Evolutionary conservation across 2,329 filamentous ascomycete species (phyloP).

Genomic region (Colletotrichum abscissum): DNA sequence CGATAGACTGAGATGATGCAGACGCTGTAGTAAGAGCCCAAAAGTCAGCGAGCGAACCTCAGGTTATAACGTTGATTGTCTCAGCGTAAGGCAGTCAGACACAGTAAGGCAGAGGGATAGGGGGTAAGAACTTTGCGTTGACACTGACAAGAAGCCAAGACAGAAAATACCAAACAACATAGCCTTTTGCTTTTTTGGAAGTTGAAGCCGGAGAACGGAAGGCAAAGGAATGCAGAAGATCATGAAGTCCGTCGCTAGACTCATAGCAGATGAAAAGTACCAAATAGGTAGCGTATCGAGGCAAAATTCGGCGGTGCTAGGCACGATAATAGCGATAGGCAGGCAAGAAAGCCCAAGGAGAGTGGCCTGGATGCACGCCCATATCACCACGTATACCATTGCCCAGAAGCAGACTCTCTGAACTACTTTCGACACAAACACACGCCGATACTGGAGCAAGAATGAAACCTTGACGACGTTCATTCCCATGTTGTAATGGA

Average conservation of each 20-base stretch:
- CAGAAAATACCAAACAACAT: slow-evolving; percentile 44
- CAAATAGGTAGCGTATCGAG: slow-evolving; percentile 45
- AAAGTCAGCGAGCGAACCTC: no score
- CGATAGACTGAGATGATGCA: slow-evolving; percentile 47
- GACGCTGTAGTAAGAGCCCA: slow-evolving; percentile 37
- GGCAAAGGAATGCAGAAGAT: slow-evolving; percentile 44
- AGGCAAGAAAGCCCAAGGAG: slow-evolving; percentile 43
- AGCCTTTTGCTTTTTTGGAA: slow-evolving; percentile 41
- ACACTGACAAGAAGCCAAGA: slow-evolving; percentile 46
- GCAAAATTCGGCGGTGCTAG: slow-evolving; percentile 40
- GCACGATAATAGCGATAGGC: slow-evolving; percentile 41
- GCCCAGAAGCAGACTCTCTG: slow-evolving; percentile 43
- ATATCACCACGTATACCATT: slow-evolving; percentile 41
- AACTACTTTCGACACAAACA: slow-evolving; percentile 40
- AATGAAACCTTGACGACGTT: slow-evolving; percentile 47
- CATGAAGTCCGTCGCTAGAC: slow-evolving; percentile 41
- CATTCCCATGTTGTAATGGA: slow-evolving; percentile 45
- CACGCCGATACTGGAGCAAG: slow-evolving; percentile 47
- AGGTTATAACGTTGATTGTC: no score
- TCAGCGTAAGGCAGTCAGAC: neutral
- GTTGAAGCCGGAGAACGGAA: slow-evolving; percentile 40
- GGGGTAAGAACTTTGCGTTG: neutral
- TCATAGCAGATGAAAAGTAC: slow-evolving; percentile 45
- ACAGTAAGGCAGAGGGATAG: neutral
- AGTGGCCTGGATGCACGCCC: slow-evolving; percentile 41